Evolutionary conservation across 768 basidiomycete genomes (phyloP), one percentile per base, ranked within the genome.

Genomic region (Coprinellus micaceus): DNA sequence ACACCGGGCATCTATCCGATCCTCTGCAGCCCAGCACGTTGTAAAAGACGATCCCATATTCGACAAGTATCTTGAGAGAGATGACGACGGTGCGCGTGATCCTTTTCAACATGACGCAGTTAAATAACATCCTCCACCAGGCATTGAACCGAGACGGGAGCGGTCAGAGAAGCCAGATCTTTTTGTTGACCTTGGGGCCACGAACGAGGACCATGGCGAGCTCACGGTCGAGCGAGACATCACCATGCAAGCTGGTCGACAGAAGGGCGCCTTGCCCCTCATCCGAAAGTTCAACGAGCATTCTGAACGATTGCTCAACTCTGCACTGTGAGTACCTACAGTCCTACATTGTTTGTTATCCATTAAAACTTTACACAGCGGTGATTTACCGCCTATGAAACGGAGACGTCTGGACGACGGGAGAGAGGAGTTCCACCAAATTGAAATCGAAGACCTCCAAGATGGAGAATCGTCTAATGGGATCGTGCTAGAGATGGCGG

Each of bases 211-310:
- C 71, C 96, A 98, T 59, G 88, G 77, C 24, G 89, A 94, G 92
- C 90, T 90, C 2, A 91, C 92, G 19, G 96, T 96, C 63, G 84
- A 87, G 61, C 86, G 82, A 67, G 97, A 99, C 63, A 67, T 91
- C 22, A 98, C 97, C 1, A 99, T 98, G 97, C 92, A 92, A 67
- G 85, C 96, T 13, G 97, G 97, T 15, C 82, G 88, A 64, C 90
- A 97, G 68, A 81, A 85, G 49, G 88, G 86, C 33, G 89, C 91
- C 12, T 71, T 99, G 22, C 97, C 97, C 0, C 79, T 98, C 46
- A 98, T 99, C 61, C 82, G 96, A 48, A 91, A 95, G 67, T 98
- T 99, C 73, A 99, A 98, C 64, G 94, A 98, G 65, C 97, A 99
- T 69, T 97, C 94, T 0, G 93, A 96, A 62, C 75, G 94, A 61